Base-by-base conservation (phyloP, 2,329 filamentous ascomycete species). In the Geoglossum cookeanum region DNA sequence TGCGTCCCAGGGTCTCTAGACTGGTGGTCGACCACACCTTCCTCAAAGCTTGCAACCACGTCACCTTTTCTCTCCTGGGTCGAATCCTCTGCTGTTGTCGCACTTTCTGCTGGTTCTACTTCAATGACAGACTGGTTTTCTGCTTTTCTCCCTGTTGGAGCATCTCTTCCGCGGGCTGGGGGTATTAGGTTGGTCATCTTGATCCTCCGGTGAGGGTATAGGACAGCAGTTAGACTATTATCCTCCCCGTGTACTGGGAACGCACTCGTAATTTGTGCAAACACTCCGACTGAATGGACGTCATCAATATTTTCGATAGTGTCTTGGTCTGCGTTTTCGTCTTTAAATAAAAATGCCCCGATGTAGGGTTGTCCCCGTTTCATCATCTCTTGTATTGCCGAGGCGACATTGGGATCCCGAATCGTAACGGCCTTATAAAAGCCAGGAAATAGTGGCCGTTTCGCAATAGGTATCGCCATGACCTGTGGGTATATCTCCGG, bases 351-450 rank as follows among this genome's bases (percentile, higher is more conserved):
- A 71, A 98, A 98, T 2, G 90, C 91, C 61, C 92, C 92, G 45
- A 98, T 88, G 65, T 98, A 98, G 29, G 91, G 94, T 69, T 98
- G 94, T 0, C 92, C 92, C 56, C 91, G 79, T 76, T 94, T 95
- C 68, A 97, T 87, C 78, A 95, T 92, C 67, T 98, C 94, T 59
- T 90, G 85, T 62, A 98, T 94, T 27, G 92, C 92, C 44, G 83
- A 82, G 13, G 90, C 85, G 39, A 98, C 92, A 64, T 92, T 86
- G 17, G 86, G 87, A 66, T 98, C 89, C 67, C 87, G 84, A 63
- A 98, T 94, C 3, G 91, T 98, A 63, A 98, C 92, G 8, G 92
- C 91, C 72, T 98, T 98, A 75, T 98, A 98, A 71, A 97, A 98
- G 1, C 92, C 92, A 0, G 92, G 92, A 71, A 97, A 98, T 11